Base-by-base conservation (phyloP, 257 asterid genomes). In the Gentiana macrophylla region DNA sequence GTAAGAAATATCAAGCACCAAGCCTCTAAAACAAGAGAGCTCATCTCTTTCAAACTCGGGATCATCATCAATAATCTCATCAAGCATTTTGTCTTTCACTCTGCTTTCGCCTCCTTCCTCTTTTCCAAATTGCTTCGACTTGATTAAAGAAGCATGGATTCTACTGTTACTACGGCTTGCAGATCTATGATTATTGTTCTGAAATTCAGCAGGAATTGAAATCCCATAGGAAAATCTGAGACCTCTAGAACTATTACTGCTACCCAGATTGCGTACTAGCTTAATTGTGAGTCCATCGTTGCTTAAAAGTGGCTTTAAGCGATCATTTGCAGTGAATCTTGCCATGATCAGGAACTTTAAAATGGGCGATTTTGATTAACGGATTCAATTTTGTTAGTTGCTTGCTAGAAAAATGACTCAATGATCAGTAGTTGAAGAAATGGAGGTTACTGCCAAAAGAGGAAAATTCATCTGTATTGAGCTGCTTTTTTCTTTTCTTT, bases 1-100 rank as follows among this genome's bases (percentile, higher is more conserved):
- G 84, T 89, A 89, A 54, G 97, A 78, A 57, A 89, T 79, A 73
- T 89, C 97, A 79, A 89, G 53, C 34, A 89, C 97, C 79, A 89
- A 76, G 50, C 97, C 97, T 74, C 94, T 71, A 64, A 86, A 89
- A 60, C 74, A 69, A 68, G 95, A 58, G 60, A 86, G 76, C 65
- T 86, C 94, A 52, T 88, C 97, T 12, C 65, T 63, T 63, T 69
- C 79, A 62, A 73, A 52, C 52, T 66, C 89, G 1, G 60, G 37
- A 7, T 74, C 87, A 15, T 78, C 78, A 49, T 53, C 80, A 36
- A 75, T 15, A 15, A 15, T 52, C 48, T 76, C 87, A 45, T 78
- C 88, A 60, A 74, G 70, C 62, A 64, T 56, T 4, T 63, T 81
- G 55, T 67, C 77, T 44, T 48, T 15, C 24, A 15, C 34, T 46